Base-by-base conservation (phyloP, 352 stramenopile species). In the Phytopythium ostracodes region DNA sequence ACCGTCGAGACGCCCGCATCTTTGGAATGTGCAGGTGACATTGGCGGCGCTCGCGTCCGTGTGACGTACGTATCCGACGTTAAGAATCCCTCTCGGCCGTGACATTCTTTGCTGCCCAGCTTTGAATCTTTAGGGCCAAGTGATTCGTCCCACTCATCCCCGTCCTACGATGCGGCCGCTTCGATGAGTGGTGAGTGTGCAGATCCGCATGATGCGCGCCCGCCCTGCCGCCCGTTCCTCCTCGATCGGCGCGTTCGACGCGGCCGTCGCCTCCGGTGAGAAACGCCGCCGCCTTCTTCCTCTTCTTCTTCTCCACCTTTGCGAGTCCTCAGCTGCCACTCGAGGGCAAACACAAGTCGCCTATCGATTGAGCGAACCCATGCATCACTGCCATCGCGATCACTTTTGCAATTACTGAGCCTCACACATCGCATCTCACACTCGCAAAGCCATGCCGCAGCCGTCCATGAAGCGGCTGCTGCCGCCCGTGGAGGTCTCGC, bases 401-500 rank as follows among this genome's bases (percentile, higher is more conserved):
- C 33, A 38, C 33, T 38, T 38, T 1, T 4, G 33, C 7, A 38
- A 12, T 38, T 15, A 10, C 33, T 38, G 33, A 38, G 7, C 33
- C 33, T 38, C 33, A 38, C 33, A 14, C 33, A 38, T 38, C 33
- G 24, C 29, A 33, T 11, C 22, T 54, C 50, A 22, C n/a, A 56
- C 24, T 11, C 27, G n/a, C n/a, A 24, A 15, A 10, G 29, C 9
- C 2, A 59, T 59, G 53, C 53, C 53, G 11, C 53, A 59, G 24
- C 55, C 55, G 27, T 52, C 55, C 22, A 60, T 60, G 55, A 60
- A 60, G 55, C 55, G 55, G 15, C 18, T 60, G 55, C 55, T 73
- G 17, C 61, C 61, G 3, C 36, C 53, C 12, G 60, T 77, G 27
- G 18, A 65, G n/a, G 46, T 77, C 53, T 51, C 31, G 40, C 44